Evolutionary conservation across 2,329 filamentous ascomycete genomes (phyloP).

Genomic region (Aspergillus sp.): DNA sequence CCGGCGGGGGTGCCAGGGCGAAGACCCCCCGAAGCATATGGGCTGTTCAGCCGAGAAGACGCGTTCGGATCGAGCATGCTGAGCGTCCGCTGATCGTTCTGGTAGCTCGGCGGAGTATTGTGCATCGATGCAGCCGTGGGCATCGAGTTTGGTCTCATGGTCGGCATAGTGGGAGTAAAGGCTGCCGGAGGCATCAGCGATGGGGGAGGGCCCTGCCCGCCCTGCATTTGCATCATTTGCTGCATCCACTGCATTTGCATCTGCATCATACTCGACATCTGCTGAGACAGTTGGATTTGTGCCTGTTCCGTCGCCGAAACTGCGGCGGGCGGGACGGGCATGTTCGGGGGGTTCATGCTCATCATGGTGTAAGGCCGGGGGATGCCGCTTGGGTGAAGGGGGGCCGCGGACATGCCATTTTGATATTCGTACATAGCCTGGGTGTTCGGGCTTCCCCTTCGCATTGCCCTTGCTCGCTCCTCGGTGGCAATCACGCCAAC

Average conservation of each 20-base stretch:
- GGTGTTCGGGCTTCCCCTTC: slow-evolving; percentile 72
- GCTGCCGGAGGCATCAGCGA: slow-evolving; percentile 29
- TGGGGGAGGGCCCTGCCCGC: slow-evolving; percentile 31
- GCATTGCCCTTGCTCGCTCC: slow-evolving; percentile 73
- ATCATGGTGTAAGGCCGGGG: slow-evolving; percentile 39
- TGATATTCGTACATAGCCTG: slow-evolving; percentile 47
- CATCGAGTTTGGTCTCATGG: slow-evolving; percentile 50
- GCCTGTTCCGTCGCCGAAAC: slow-evolving; percentile 66
- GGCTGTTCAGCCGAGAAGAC: slow-evolving; percentile 35
- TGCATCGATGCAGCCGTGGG: slow-evolving; percentile 28
- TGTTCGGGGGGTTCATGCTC: slow-evolving; percentile 21
- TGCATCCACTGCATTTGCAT: slow-evolving; percentile 96
- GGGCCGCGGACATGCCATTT: slow-evolving; percentile 29
- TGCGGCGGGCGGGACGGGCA: slow-evolving; percentile 23
- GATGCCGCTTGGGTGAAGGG: slow-evolving; percentile 27
- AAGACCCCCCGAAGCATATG: slow-evolving; percentile 27
- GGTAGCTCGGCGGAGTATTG: slow-evolving; percentile 14
- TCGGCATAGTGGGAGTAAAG: slow-evolving; percentile 26
- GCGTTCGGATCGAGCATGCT: slow-evolving; percentile 73
- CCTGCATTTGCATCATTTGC: slow-evolving; percentile 63
- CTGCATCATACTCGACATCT: slow-evolving; percentile 85
- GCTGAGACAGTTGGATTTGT: slow-evolving; percentile 75
- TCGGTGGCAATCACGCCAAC: slow-evolving; percentile 86
- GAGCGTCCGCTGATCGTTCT: slow-evolving; percentile 62
- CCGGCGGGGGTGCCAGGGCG: slow-evolving; percentile 24